phyloP scores from a whole-genome alignment of 2,329 filamentous ascomycete species.

The Monilinia vaccinii-corymbosi region DNA sequence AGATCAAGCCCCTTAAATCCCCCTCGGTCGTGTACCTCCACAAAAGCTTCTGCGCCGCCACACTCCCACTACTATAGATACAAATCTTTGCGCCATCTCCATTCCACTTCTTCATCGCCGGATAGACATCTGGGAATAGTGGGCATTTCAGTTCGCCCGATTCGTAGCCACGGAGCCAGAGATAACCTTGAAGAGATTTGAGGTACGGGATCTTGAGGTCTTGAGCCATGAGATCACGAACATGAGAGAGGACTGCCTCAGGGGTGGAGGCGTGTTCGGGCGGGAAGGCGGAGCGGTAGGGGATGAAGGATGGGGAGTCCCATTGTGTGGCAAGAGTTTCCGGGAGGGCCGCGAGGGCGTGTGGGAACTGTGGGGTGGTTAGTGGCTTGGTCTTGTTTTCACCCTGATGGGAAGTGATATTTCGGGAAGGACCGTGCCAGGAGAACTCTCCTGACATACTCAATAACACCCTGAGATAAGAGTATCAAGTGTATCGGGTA shows the following conservation, averaged over 20 bases:
- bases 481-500: constrained; percentile 1
- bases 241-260: constrained; percentile 53
- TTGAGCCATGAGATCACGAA: constrained; percentile 58
- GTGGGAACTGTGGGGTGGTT: constrained; percentile 55
- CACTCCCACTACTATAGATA: constrained; percentile 77
- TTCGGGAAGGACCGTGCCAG: background rate
- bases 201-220: constrained; percentile 71
- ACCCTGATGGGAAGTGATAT: background rate
- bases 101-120: constrained; percentile 50
- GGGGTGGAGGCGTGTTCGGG: constrained; percentile 50
- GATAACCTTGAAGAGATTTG: constrained; percentile 70
- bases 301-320: constrained; percentile 53
- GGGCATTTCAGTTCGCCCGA: constrained; percentile 61
- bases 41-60: constrained; percentile 71
- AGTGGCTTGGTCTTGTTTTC: constrained; percentile 6
- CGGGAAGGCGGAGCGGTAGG: constrained; percentile 65
- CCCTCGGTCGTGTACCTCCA: constrained; percentile 54
- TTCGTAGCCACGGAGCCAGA: constrained; percentile 68
- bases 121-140: constrained; percentile 66
- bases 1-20: constrained; percentile 51
- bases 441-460: background rate
- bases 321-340: constrained; percentile 56
- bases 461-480: background rate
- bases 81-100: constrained; percentile 39
- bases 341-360: constrained; percentile 59